These are phyloP conservation scores for Blastobotrys capitulatus DNA, from an alignment of 1,139 yeast genomes.

Conservation along the genomic window DNA sequence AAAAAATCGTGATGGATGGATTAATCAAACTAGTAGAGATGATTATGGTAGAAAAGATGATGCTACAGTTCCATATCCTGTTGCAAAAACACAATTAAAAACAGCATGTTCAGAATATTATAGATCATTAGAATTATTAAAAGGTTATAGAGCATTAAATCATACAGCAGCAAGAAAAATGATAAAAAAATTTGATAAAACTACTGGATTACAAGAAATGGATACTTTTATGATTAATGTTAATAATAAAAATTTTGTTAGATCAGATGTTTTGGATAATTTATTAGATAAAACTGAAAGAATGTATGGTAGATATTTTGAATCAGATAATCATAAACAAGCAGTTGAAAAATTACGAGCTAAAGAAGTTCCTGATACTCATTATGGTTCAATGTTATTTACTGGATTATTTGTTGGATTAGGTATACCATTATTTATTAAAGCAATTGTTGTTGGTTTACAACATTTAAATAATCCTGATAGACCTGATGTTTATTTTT, in stretches of 20 bases:
- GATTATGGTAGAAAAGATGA: conserved; percentile 16
- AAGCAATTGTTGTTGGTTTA: conserved; percentile 49
- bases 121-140: conserved; percentile 68
- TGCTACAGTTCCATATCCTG: conserved; percentile 44
- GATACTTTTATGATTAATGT: conserved; percentile 56
- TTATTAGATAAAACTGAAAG: conserved; percentile 60
- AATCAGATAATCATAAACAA: conserved; percentile 64
- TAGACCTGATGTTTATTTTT: conserved; percentile 35
- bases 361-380: conserved; percentile 36
- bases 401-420: conserved; percentile 65
- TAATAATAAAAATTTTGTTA: conserved; percentile 49
- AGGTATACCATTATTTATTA: conserved; percentile 55
- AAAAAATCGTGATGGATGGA: background rate
- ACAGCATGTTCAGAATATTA: conserved; percentile 76
- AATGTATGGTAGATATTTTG: conserved; percentile 60
- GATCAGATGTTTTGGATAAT: conserved; percentile 62
- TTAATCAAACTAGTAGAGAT: background rate
- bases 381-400: conserved; percentile 30
- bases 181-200: conserved; percentile 83
- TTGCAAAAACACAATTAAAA: conserved; percentile 71
- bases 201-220: conserved; percentile 47
- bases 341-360: conserved; percentile 69
- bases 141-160: conserved; percentile 71
- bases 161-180: conserved; percentile 86
- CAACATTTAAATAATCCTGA: conserved; percentile 25